A percentile compares a stretch with the other conserved stretches of the same genome.
Conservation (phyloP, 208 protist genomes). For the Strigomonas galati region DNA sequence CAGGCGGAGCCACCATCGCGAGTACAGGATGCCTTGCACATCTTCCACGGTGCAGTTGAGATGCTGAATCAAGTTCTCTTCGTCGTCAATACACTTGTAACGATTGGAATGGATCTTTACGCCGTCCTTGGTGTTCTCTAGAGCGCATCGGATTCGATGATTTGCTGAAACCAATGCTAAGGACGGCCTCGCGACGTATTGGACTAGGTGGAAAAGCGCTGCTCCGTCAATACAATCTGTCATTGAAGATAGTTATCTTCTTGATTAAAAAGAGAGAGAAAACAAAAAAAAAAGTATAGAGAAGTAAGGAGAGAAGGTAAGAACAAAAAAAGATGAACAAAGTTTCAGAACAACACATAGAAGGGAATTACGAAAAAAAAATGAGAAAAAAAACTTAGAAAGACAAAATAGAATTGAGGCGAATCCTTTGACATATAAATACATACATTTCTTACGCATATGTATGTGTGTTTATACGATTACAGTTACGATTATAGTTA, state of each 20-base stretch:
- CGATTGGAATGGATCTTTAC: background rate
- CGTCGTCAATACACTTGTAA: background rate
- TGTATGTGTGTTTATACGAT: background rate
- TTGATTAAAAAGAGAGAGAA: background rate
- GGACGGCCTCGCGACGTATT: background rate
- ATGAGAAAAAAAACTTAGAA: constrained; percentile 3
- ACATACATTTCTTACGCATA: constrained; percentile 9
- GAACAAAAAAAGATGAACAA: background rate
- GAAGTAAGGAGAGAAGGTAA: background rate
- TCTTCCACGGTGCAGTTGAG: constrained; percentile 19
- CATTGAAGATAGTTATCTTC: background rate
- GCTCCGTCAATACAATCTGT: background rate
- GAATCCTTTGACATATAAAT: background rate
- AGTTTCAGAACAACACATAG: no score
- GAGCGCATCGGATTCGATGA: background rate
- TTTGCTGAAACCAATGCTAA: background rate
- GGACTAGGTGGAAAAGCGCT: background rate
- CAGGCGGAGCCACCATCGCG: constrained; percentile 25
- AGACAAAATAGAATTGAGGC: no score
- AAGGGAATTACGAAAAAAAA: constrained; percentile 3
- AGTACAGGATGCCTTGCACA: constrained; percentile 9
- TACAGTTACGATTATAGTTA: constrained; percentile 6
- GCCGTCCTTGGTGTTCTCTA: background rate
- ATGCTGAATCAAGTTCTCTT: background rate
- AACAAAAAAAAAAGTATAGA: background rate